Evolutionary conservation across 2,329 filamentous ascomycete genomes (phyloP).

Genomic region (Arachnomyces sp.): DNA sequence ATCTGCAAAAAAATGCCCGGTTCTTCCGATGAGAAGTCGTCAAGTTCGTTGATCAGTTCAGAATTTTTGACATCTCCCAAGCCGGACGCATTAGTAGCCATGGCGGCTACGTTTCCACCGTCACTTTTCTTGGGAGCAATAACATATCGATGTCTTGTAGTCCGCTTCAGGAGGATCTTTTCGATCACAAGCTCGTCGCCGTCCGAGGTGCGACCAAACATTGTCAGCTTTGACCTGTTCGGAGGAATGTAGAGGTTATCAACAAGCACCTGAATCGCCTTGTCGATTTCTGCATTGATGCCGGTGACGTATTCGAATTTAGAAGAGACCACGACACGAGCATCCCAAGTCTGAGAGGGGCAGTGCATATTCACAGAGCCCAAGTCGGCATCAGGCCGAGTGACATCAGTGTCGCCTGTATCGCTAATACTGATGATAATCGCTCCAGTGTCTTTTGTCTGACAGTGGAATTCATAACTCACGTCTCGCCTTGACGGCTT

Average conservation of each 20-base stretch:
- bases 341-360: slow-evolving; percentile 34
- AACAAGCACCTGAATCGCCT: slow-evolving; percentile 24
- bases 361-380: slow-evolving; percentile 33
- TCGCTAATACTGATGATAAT: slow-evolving; percentile 29
- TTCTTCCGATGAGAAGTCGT: slow-evolving; percentile 11
- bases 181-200: slow-evolving; percentile 20
- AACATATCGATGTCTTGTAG: slow-evolving; percentile 23
- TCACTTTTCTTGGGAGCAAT: neutral
- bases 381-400: slow-evolving; percentile 19
- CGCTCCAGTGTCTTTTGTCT: slow-evolving; percentile 19
- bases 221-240: slow-evolving; percentile 16
- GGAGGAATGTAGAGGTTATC: slow-evolving; percentile 28
- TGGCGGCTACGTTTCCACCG: neutral
- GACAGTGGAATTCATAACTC: slow-evolving; percentile 35
- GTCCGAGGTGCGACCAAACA: slow-evolving; percentile 22
- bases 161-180: slow-evolving; percentile 28
- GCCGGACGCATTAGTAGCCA: neutral
- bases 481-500: slow-evolving; percentile 11
- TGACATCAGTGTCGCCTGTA: slow-evolving; percentile 21
- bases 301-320: slow-evolving; percentile 16
- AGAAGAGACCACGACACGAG: slow-evolving; percentile 25
- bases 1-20: slow-evolving; percentile 27
- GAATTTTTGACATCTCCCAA: neutral
- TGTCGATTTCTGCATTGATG: slow-evolving; percentile 18
- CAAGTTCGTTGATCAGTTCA: slow-evolving; percentile 7